A percentile compares a stretch with the other conserved stretches of the same genome.
phyloP scores from a whole-genome alignment of 192 early-diverging fungal species.

The Allomyces macrogynus region DNA sequence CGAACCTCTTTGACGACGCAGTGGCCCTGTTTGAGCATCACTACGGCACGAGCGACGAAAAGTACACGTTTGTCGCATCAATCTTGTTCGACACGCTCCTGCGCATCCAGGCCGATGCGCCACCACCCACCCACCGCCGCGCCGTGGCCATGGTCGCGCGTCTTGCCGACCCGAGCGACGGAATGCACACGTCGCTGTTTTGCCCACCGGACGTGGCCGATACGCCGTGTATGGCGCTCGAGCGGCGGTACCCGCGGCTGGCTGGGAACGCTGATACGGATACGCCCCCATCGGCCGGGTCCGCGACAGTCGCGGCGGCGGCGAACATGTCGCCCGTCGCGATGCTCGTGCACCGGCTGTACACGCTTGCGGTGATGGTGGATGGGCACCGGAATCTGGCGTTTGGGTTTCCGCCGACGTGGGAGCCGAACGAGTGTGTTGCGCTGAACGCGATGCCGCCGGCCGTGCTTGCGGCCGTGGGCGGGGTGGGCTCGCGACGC shows the following conservation, averaged over 20 bases:
- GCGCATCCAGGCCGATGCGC: neutral
- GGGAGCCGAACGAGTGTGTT: neutral
- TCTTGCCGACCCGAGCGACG: too few relatives aligned
- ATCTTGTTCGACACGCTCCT: neutral
- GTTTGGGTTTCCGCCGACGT: neutral
- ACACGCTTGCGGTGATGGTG: neutral
- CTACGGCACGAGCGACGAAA: neutral
- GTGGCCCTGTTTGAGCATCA: neutral
- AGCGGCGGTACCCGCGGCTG: neutral
- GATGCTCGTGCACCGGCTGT: neutral
- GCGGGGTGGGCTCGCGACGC: too few relatives aligned
- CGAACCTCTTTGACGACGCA: neutral
- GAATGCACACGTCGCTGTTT: neutral
- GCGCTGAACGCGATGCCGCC: too few relatives aligned
- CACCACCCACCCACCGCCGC: neutral
- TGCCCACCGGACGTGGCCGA: neutral
- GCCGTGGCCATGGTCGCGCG: neutral
- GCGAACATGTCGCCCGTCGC: neutral
- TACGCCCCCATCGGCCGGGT: neutral
- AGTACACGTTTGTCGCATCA: neutral
- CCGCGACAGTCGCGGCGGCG: neutral
- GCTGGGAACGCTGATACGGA: too few relatives aligned
- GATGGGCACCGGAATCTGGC: neutral
- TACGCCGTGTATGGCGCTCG: neutral
- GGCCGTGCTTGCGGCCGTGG: too few relatives aligned